Base-by-base conservation (phyloP, 2,329 filamentous ascomycete genomes). In the Hypoxylon sp. region DNA sequence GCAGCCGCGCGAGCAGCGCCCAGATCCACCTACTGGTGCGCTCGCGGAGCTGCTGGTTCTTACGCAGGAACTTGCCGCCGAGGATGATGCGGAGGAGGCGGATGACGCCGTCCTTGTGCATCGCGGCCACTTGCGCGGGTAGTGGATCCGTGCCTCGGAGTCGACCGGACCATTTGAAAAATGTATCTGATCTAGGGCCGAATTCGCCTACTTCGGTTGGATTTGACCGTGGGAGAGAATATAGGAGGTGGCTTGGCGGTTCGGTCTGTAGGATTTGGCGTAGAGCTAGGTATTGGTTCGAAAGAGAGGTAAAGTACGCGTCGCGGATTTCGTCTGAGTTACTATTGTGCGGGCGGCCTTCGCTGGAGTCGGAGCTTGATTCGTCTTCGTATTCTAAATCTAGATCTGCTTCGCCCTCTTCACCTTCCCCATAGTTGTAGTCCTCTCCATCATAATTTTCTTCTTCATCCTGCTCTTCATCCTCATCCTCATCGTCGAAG, bases 11-110 rank as follows among this genome's bases (percentile, higher is more conserved):
- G 48, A 98, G 83, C 63, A 97, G 80, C 0, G 91, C 90, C 94
- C 94, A 98, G 3, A 93, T 83, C 95, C 95, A 98, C 14, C 89
- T 86, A 66, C 93, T 94, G 3, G 92, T 89, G 52, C 90, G 87
- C 73, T 88, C 86, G 26, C 88, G 84, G 31, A 94, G 82, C 31
- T 86, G 84, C 22, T 83, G 80, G n/a, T 86, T 87, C 54, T 85
- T 86, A 50, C 85, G 86, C 58, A 91, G 85, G 56, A 92, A 88
- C 67, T 88, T 88, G 57, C 88, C 88, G 17, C 86, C 84, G 29
- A 91, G 82, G n/a, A 92, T 81, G 57, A 94, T 83, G 26, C 87
- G 85, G 42, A 97, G 78, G 33, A 95, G 83, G 37, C 87, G 85
- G 54, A 95, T 81, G 2, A 92, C 86, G 48, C 87, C 88, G 14